Percentiles rank a stretch among this genome's conserved stretches.
Evolutionary conservation across 1,284 basidiomycete genomes (phyloP).

Genomic region (Pascua guehoae): DNA sequence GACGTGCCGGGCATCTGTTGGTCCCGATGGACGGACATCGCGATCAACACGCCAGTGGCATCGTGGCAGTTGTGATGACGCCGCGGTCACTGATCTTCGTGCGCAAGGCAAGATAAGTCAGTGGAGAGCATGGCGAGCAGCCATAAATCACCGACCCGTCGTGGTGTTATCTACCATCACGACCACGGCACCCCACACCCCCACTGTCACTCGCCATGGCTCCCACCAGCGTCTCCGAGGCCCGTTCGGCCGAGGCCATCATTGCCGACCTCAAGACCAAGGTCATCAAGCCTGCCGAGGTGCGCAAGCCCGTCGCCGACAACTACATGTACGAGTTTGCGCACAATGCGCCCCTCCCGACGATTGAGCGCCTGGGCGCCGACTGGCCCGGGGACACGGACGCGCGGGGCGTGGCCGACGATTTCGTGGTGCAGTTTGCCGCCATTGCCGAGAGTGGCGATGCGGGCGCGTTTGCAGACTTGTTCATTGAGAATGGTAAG

Average conservation of each 20-base stretch:
- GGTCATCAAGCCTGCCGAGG: not conserved
- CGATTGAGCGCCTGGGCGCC: conserved; percentile 11
- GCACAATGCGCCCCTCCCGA: conserved; percentile 25
- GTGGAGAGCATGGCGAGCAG: too few relatives aligned
- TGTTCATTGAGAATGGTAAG: conserved; percentile 30
- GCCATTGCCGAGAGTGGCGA: conserved; percentile 4
- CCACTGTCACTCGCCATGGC: conserved; percentile 9
- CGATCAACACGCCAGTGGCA: too few relatives aligned
- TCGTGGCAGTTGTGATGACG: too few relatives aligned
- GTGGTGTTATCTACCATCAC: too few relatives aligned
- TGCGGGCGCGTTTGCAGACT: conserved; percentile 18
- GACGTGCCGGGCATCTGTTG: too few relatives aligned
- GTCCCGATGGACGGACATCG: too few relatives aligned
- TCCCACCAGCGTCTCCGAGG: conserved; percentile 19
- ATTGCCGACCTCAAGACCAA: conserved; percentile 19
- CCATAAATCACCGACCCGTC: too few relatives aligned
- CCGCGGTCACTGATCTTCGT: too few relatives aligned
- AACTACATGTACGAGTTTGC: conserved; percentile 32
- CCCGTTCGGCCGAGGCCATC: not conserved
- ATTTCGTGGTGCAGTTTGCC: conserved; percentile 9
- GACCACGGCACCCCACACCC: too few relatives aligned
- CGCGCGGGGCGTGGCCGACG: not conserved
- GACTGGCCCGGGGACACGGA: conserved; percentile 16
- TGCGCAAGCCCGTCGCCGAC: conserved; percentile 10
- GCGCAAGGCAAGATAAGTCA: too few relatives aligned